These are phyloP conservation scores for Pseudocercospora ulei DNA, from an alignment of 2,329 filamentous ascomycete species.

Conservation along the genomic window DNA sequence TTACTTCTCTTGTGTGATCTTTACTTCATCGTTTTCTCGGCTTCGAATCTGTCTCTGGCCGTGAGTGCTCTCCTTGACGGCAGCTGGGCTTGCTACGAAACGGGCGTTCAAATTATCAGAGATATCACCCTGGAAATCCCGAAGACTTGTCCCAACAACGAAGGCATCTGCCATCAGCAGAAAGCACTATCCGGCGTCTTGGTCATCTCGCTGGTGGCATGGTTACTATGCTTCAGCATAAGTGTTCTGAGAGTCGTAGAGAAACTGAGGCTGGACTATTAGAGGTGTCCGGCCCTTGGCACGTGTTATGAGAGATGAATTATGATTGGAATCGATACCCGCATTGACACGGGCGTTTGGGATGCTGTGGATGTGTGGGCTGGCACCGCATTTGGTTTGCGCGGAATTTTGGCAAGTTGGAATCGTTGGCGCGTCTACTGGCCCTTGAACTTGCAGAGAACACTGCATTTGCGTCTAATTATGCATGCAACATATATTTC, in stretches of 20 bases:
- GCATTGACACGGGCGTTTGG: constrained; percentile 3
- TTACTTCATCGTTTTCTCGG: constrained; percentile 95
- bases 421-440: too few relatives aligned
- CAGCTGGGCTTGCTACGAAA: constrained; percentile 43
- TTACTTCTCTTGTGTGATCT: constrained; percentile 83
- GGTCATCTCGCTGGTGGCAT: constrained; percentile 72
- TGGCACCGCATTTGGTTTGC: constrained; percentile 32
- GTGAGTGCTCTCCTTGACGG: constrained; percentile 68
- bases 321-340: constrained; percentile 8
- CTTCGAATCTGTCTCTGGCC: constrained; percentile 79
- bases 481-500: too few relatives aligned
- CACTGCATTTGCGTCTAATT: too few relatives aligned
- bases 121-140: constrained; percentile 22
- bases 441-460: too few relatives aligned
- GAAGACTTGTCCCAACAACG: constrained; percentile 32
- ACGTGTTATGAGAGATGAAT: constrained; percentile 16
- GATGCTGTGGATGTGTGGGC: constrained; percentile 27
- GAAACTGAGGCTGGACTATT: constrained; percentile 28
- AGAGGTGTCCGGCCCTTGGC: constrained; percentile 5
- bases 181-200: constrained; percentile 68
- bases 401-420: background rate
- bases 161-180: constrained; percentile 51
- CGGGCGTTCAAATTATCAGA: constrained; percentile 15
- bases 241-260: constrained; percentile 46
- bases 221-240: constrained; percentile 80